Evolutionary conservation across 78 protist genomes (phyloP).

Genomic region (Dictyostelium capitatum): DNA sequence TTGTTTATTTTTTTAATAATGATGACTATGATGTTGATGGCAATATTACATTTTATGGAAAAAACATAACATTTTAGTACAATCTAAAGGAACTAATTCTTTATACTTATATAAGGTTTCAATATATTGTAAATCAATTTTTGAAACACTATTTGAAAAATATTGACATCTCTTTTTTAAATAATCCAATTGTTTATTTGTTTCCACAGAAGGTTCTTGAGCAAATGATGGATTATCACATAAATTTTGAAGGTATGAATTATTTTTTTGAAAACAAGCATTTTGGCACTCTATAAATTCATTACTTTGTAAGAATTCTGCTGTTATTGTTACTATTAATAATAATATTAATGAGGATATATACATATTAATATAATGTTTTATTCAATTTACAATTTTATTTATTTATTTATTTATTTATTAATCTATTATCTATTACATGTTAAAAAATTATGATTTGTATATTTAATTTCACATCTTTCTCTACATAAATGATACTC

Average conservation of each 20-base stretch:
- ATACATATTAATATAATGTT: no score
- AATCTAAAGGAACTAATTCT: background rate
- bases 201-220: background rate
- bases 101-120: background rate
- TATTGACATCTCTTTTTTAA: slow-evolving; percentile 9
- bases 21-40: no score
- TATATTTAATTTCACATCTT: background rate
- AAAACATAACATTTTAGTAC: slow-evolving; percentile 3
- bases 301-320: background rate
- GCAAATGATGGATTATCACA: slow-evolving; percentile 9
- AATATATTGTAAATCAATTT: slow-evolving; percentile 1
- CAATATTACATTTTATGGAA: background rate
- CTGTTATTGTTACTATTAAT: background rate
- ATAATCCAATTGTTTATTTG: background rate
- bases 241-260: background rate
- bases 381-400: no score
- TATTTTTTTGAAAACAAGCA: background rate
- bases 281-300: background rate
- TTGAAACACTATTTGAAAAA: background rate
- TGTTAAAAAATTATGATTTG: background rate
- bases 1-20: no score
- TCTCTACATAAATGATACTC: background rate
- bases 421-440: no score
- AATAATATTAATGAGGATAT: no score
- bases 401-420: no score